Evolutionary conservation across 768 basidiomycete genomes (phyloP).

Genomic region (Tylopilus vinaceipallidus): DNA sequence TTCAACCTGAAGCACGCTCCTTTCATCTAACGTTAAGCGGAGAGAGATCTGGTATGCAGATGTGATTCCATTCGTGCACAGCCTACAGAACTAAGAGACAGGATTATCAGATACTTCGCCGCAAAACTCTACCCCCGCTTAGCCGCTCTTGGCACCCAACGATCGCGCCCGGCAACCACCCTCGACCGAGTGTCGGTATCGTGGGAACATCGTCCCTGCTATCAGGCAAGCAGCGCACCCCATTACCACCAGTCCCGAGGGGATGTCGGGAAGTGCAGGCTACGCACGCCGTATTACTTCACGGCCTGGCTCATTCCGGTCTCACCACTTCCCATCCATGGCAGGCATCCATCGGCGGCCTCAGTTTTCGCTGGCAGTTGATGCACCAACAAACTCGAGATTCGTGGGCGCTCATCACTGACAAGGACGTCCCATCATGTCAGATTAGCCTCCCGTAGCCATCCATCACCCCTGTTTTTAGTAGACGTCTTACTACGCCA

Average conservation of each 20-base stretch:
- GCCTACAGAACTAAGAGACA: constrained; percentile 19
- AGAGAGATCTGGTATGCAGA: constrained; percentile 34
- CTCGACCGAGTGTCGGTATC: constrained; percentile 6
- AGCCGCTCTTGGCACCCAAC: neutral
- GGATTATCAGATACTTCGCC: constrained; percentile 9
- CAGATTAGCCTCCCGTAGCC: constrained; percentile 23
- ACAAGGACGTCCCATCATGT: constrained; percentile 13
- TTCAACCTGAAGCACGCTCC: constrained; percentile 27
- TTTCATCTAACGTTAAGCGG: constrained; percentile 38
- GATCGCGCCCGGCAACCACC: neutral
- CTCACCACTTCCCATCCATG: constrained; percentile 14
- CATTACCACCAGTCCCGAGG: constrained; percentile 16
- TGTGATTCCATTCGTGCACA: constrained; percentile 29
- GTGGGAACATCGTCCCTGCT: constrained; percentile 9
- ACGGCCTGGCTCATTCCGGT: constrained; percentile 13
- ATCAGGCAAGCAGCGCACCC: constrained; percentile 3
- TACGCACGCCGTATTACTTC: constrained; percentile 23
- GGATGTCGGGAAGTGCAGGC: constrained; percentile 18
- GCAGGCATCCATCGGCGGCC: constrained; percentile 15
- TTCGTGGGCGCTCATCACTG: constrained; percentile 14
- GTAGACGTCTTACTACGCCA: constrained; percentile 14
- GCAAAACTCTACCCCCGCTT: constrained; percentile 15
- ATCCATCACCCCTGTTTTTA: constrained; percentile 9
- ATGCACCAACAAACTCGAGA: constrained; percentile 21
- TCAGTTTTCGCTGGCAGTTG: constrained; percentile 21